A percentile compares a stretch with the other conserved stretches of the same genome.
Evolutionary conservation across 495 filamentous ascomycete genomes (phyloP).

Genomic region (Penicillium robsamsonii): DNA sequence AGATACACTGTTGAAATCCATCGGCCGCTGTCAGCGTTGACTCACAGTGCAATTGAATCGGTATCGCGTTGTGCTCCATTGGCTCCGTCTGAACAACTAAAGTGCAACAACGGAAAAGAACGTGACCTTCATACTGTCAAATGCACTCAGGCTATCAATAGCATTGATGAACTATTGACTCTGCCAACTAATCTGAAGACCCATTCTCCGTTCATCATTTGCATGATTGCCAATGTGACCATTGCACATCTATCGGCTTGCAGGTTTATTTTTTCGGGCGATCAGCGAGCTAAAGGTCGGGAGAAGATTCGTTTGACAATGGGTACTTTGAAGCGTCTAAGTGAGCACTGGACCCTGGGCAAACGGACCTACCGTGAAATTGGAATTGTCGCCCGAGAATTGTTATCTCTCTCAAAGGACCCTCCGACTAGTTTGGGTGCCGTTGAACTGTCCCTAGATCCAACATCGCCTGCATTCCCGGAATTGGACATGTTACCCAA

Average conservation of each 20-base stretch:
- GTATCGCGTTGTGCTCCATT: slow-evolving; percentile 19
- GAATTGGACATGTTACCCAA: background rate
- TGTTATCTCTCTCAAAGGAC: slow-evolving; percentile 14
- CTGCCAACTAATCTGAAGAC: slow-evolving; percentile 20
- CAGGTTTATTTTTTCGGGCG: slow-evolving; percentile 17
- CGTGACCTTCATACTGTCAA: slow-evolving; percentile 23
- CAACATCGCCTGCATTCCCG: background rate
- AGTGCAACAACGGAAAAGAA: slow-evolving; percentile 11
- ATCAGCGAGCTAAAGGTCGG: slow-evolving; percentile 10
- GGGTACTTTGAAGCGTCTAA: slow-evolving; percentile 22
- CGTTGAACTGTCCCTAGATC: slow-evolving; percentile 1
- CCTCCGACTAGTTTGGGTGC: background rate
- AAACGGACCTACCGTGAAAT: slow-evolving; percentile 22
- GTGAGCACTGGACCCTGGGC: slow-evolving; percentile 21
- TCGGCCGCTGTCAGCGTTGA: slow-evolving; percentile 19
- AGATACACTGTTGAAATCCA: slow-evolving; percentile 25
- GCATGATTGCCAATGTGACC: slow-evolving; percentile 25
- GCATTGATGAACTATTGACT: slow-evolving; percentile 20
- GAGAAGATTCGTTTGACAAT: slow-evolving; percentile 23
- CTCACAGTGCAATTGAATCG: slow-evolving; percentile 18
- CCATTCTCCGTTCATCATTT: slow-evolving; percentile 25
- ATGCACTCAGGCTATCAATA: slow-evolving; percentile 16
- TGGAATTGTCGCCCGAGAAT: slow-evolving; percentile 21
- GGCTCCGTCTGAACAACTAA: slow-evolving; percentile 10
- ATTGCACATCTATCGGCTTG: slow-evolving; percentile 25